Base-by-base conservation (phyloP, 2,329 filamentous ascomycete species). In the Phoma sp. region DNA sequence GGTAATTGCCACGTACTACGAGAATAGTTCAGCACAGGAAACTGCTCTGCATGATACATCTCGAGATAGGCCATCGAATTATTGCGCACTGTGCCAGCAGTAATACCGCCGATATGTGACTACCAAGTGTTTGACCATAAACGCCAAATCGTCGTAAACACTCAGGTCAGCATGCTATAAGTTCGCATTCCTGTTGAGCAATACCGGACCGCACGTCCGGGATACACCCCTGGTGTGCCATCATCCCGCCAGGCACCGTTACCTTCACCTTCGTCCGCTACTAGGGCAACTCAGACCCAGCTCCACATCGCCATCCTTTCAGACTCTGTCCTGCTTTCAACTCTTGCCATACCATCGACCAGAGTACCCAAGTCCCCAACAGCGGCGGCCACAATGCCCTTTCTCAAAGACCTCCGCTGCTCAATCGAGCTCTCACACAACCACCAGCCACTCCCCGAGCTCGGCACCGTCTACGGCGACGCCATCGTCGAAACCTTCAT, bases 401-500 rank as follows among this genome's bases (percentile, higher is more conserved):
- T 74, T 5, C 77, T 84, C 53, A 83, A 81, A 62, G 77, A 83
- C 26, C 72, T 85, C 26, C 75, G 65, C 17, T 85, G 83, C 74
- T 75, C 75, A 30, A 75, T 85, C 34, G 78, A 83, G 73, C 76
- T 81, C 43, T 72, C 76, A 7, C 65, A 72, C n/a, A 72, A 73
- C n/a, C 71, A 76, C 32, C 39, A 58, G 20, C 51, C 54, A 11
- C 73, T 85, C 32, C 76, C 74, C 45, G 83, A 85, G 68, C 80
- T 81, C 59, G 76, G 73, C 28, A 79, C 78, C 12, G 64, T 63
- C 14, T 85, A 84, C 60, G 75, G 74, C 21, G 82, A 85, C 67
- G 79, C 80, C 17, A 69, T 74, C 42, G 82, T 84, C 29, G 78
- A 83, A 47, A 79, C 78, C 5, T 83, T 78, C 60, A 73, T 85